Percentiles rank a stretch among this genome's conserved stretches.
These are phyloP conservation scores for Colletotrichum tabaci DNA, from an alignment of 2,329 filamentous ascomycete genomes.

Conservation along the genomic window DNA sequence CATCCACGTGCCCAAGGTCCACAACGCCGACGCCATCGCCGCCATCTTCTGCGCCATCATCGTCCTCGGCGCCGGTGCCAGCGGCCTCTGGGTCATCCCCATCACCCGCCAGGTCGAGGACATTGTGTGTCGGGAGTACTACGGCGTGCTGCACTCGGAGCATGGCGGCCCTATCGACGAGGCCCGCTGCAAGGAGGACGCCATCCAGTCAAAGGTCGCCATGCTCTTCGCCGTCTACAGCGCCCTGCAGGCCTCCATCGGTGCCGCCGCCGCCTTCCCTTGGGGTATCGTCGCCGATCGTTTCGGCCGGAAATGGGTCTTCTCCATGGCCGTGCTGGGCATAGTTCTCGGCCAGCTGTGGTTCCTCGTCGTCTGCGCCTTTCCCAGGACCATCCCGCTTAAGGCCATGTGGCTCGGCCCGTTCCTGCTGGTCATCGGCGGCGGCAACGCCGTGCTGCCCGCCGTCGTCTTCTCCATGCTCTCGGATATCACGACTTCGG, in stretches of 20 bases:
- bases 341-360: slow-evolving; percentile 48
- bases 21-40: slow-evolving; percentile 47
- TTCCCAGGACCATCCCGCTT: slow-evolving; percentile 51
- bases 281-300: slow-evolving; percentile 57
- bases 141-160: slow-evolving; percentile 47
- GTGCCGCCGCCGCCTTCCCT: slow-evolving; percentile 51
- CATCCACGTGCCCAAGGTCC: slow-evolving; percentile 46
- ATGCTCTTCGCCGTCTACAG: slow-evolving; percentile 51
- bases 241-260: slow-evolving; percentile 51
- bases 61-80: slow-evolving; percentile 49
- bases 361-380: slow-evolving; percentile 52
- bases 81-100: slow-evolving; percentile 52
- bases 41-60: slow-evolving; percentile 50
- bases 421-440: slow-evolving; percentile 52
- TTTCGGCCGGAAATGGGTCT: slow-evolving; percentile 55
- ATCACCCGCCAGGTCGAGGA: slow-evolving; percentile 55
- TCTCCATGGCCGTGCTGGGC: slow-evolving; percentile 50
- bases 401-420: slow-evolving; percentile 53
- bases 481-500: slow-evolving; percentile 55
- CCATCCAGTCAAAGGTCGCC: slow-evolving; percentile 54
- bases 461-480: slow-evolving; percentile 54
- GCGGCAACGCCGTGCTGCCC: slow-evolving; percentile 51
- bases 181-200: slow-evolving; percentile 53
- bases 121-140: slow-evolving; percentile 56
- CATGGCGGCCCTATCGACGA: slow-evolving; percentile 53